These are phyloP conservation scores for Phytomonas francai DNA, from an alignment of 208 protist species.

Conservation along the genomic window DNA sequence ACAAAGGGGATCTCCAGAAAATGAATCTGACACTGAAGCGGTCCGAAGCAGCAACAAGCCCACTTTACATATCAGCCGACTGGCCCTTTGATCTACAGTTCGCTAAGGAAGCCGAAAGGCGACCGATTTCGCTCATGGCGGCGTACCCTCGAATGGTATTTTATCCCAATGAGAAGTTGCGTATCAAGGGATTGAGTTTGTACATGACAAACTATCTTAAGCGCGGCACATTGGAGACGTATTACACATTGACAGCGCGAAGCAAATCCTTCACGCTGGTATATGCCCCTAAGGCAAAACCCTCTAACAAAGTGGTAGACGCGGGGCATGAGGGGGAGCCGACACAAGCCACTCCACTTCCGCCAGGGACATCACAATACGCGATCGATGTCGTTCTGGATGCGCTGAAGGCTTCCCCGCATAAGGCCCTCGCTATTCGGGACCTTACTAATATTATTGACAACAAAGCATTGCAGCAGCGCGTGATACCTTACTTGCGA, in stretches of 20 bases:
- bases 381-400: slow-evolving; percentile 43
- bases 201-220: slow-evolving; percentile 29
- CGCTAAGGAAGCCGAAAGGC: slow-evolving; percentile 44
- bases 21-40: neutral
- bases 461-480: slow-evolving; percentile 24
- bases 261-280: slow-evolving; percentile 43
- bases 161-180: slow-evolving; percentile 12
- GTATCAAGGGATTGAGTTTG: slow-evolving; percentile 10
- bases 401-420: slow-evolving; percentile 36
- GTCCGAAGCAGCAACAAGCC: slow-evolving; percentile 3
- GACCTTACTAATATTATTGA: slow-evolving; percentile 40
- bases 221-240: slow-evolving; percentile 31
- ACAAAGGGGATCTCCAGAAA: neutral
- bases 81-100: slow-evolving; percentile 44
- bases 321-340: neutral
- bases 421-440: slow-evolving; percentile 36
- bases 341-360: slow-evolving; percentile 14
- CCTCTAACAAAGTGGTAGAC: neutral
- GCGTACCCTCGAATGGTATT: slow-evolving; percentile 30
- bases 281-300: slow-evolving; percentile 12
- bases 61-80: slow-evolving; percentile 29
- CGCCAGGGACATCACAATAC: slow-evolving; percentile 48
- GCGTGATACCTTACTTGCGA: slow-evolving; percentile 55
- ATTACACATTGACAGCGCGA: slow-evolving; percentile 15
- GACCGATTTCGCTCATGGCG: slow-evolving; percentile 32